Evolutionary conservation across 129 eudicot genomes (phyloP), one percentile per base, ranked within the genome.

Genomic region (Solidago caesia): DNA sequence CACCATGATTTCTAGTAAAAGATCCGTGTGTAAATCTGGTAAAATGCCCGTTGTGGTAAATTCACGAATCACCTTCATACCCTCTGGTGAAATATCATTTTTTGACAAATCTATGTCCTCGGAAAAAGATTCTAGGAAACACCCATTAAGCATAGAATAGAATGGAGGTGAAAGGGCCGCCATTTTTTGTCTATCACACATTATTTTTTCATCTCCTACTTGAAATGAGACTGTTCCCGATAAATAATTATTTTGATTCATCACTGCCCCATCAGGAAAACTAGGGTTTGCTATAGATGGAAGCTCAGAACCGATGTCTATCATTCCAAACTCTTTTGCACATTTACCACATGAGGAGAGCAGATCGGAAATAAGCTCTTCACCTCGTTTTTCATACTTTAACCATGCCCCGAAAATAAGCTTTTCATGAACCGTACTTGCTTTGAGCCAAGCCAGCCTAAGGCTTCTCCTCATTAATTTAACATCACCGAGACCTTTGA

Each of bases 381-480:
- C 96, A n/a, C 92, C 96, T 69, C 88, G 90, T 88, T 94, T 94
- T 83, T 94, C 97, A 61, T 90, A 94, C 60, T 87, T 94, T 74
- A 94, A 84, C 98, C 98, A 94, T 26, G 98, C 89, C 42, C 97
- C 97, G 39, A 88, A 94, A 7, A 94, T 77, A 6, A 94, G 89
- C 6, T 78, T 85, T 64, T 94, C 98, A 44, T 94, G 86, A 47
- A 90, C 88, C 6, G 87, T 81, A 62, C 80, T 85, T 13, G 98
- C 81, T 78, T 94, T 90, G 42, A 87, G 82, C 96, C 93, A 94
- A 79, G 97, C 97, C 9, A 91, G 82, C 63, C 88, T 82, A 71
- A 94, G 97, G 85, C 98, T 94, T 81, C 96, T 91, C 8, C 96
- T 75, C 98, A 88, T 94, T 51, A 94, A 68, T 73, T 94, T 94